Conservation (phyloP, 2,329 filamentous ascomycete genomes). For the Aureobasidium sp. region DNA sequence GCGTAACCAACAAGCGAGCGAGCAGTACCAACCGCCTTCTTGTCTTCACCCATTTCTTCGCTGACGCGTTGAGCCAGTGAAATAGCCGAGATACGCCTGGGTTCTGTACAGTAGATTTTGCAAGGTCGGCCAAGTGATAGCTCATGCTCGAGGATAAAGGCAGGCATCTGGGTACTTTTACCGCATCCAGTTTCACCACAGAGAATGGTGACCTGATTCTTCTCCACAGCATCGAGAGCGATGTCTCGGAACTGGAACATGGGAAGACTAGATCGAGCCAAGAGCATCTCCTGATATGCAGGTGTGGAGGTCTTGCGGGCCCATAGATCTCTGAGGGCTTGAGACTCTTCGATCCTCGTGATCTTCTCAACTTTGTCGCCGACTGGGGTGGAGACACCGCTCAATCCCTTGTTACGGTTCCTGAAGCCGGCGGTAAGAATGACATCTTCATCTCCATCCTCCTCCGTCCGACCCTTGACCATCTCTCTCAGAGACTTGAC, state of each 20-base stretch:
- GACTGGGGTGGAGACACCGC: constrained; percentile 25
- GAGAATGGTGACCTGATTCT: constrained; percentile 79
- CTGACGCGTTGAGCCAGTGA: constrained; percentile 88
- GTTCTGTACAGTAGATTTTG: constrained; percentile 93
- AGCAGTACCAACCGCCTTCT: constrained; percentile 69
- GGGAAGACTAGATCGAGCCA: constrained; percentile 68
- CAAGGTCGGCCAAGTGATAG: constrained; percentile 70
- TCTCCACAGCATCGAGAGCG: constrained; percentile 67
- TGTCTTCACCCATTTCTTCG: constrained; percentile 83
- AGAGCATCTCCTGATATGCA: constrained; percentile 69
- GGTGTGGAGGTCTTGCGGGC: constrained; percentile 39
- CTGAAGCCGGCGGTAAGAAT: constrained; percentile 70
- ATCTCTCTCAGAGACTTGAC: constrained; percentile 61
- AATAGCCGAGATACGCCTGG: constrained; percentile 89
- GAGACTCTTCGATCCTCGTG: not conserved
- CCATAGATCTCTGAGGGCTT: constrained; percentile 42
- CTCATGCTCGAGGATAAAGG: constrained; percentile 85
- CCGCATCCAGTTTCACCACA: constrained; percentile 96
- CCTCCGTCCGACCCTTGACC: constrained; percentile 58
- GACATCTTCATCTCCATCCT: constrained; percentile 42
- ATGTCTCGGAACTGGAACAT: constrained; percentile 79
- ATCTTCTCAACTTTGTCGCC: constrained; percentile 13
- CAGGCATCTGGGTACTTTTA: constrained; percentile 95
- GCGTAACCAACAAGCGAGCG: constrained; percentile 89
- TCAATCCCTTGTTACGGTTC: constrained; percentile 27